Base-by-base conservation (phyloP, 331 rosid genomes). In the Rhamnella rubrinervis region DNA sequence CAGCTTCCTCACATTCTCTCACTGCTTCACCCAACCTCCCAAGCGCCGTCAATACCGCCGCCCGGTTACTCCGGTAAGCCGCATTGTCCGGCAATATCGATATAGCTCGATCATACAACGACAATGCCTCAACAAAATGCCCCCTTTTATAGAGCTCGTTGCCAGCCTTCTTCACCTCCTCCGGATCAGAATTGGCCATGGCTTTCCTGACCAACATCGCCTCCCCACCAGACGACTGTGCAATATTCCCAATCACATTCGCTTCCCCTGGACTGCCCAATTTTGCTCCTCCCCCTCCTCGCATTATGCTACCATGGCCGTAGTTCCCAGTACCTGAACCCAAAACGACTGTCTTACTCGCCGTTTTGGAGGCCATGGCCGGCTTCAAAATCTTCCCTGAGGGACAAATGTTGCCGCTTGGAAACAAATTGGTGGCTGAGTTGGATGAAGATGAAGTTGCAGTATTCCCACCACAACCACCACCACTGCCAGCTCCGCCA, bases 241-340 rank as follows among this genome's bases (percentile, higher is more conserved):
- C 18, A 18, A 71, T 57, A 68, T 61, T 73, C 58, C 72, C 76
- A 25, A 75, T 75, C 41, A 52, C 62, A 62, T 55, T 79, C 8
- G 67, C 74, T 47, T 80, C 86, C 8, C 39, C 70, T 25, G 66
- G 12, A n/a, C 62, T 73, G 5, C 73, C 68, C 59, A 77, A 80
- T 78, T 87, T 87, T 18, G 67, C 70, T 6, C 80, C 83, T 39
- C 92, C 85, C 4, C 80, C 83, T 39, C 92, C 85, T 6, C 98
- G 92, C 63, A 92, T 72, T 47, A 92, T 92, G 80, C 83, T 92
- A 2, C 98, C 98, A n/a, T 85, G 98, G 65, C 98, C 98, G 39
- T 92, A 89, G 83, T 89, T 86, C 6, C 74, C 96, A 0, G 85
- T 70, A 19, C 98, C 96, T 0, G 82, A 90, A 61, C 96, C 90